Conservation (phyloP, 2,329 filamentous ascomycete genomes). For the Fusarium annulatum region DNA sequence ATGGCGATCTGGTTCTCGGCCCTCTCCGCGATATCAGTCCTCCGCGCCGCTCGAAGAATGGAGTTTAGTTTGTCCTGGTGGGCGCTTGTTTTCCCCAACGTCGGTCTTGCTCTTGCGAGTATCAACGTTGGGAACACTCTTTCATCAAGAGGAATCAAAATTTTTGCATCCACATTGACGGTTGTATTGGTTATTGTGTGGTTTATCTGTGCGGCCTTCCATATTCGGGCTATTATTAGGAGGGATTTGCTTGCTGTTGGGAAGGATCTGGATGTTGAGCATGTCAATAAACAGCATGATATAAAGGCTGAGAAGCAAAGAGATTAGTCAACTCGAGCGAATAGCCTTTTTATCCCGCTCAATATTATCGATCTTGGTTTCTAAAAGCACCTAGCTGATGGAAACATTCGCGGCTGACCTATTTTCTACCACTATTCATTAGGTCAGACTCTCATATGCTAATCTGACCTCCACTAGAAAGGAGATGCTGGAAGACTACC, state of each 20-base stretch:
- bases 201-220: not conserved
- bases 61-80: conserved; percentile 16
- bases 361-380: too few relatives aligned
- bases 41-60: not conserved
- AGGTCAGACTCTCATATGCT: too few relatives aligned
- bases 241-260: conserved; percentile 14
- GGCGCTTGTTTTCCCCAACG: conserved; percentile 21
- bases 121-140: conserved; percentile 13
- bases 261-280: conserved; percentile 19
- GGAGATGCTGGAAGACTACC: too few relatives aligned
- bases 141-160: not conserved
- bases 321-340: not conserved
- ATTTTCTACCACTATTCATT: too few relatives aligned
- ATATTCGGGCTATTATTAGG: not conserved
- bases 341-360: too few relatives aligned
- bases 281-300: conserved; percentile 6
- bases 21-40: not conserved
- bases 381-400: too few relatives aligned
- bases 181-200: conserved; percentile 3
- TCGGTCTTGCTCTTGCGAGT: conserved; percentile 14
- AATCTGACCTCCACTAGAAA: too few relatives aligned
- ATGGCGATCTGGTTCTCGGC: conserved; percentile 20
- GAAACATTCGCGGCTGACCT: too few relatives aligned
- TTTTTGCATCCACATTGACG: not conserved
- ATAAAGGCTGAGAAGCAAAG: not conserved